Evolutionary conservation across 2,329 filamentous ascomycete species (phyloP).

Genomic region (Xylaria sp.): DNA sequence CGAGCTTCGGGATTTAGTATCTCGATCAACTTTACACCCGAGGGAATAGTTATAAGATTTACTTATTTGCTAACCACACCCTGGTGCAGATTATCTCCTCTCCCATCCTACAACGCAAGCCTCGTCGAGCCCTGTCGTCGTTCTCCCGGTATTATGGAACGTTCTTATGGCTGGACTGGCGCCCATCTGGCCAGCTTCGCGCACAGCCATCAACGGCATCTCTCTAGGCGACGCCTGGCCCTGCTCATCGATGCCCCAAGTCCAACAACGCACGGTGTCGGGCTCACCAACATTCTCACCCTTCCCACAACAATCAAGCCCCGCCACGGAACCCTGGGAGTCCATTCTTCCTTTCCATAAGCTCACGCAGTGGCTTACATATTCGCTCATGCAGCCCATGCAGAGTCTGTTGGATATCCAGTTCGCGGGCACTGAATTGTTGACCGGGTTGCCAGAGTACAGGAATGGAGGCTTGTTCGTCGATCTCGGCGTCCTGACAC

Average conservation of each 20-base stretch:
- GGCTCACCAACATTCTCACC: constrained; percentile 58
- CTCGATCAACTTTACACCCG: not conserved
- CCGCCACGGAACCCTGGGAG: constrained; percentile 61
- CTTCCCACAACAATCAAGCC: constrained; percentile 48
- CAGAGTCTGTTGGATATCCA: constrained; percentile 78
- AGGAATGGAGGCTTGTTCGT: constrained; percentile 89
- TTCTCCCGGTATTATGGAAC: constrained; percentile 87
- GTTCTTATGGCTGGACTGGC: constrained; percentile 86
- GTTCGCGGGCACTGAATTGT: constrained; percentile 78
- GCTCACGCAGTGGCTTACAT: constrained; percentile 91
- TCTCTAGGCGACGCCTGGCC: constrained; percentile 95
- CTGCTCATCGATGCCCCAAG: constrained; percentile 78
- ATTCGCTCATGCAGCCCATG: constrained; percentile 93
- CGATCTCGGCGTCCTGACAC: constrained; percentile 77
- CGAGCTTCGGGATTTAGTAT: not conserved
- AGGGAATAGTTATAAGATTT: not conserved
- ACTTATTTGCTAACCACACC: constrained; percentile 24
- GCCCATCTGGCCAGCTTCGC: constrained; percentile 85
- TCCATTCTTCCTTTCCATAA: constrained; percentile 92
- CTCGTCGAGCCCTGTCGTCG: constrained; percentile 84
- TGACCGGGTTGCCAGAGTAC: constrained; percentile 91
- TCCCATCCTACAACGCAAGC: constrained; percentile 89
- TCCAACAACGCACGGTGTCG: constrained; percentile 34
- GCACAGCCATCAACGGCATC: constrained; percentile 85
- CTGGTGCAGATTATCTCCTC: constrained; percentile 78